Evolutionary conservation across 345 rosid species (phyloP), one percentile per base, ranked within the genome.

Genomic region (Eucalyptus tenuipes): DNA sequence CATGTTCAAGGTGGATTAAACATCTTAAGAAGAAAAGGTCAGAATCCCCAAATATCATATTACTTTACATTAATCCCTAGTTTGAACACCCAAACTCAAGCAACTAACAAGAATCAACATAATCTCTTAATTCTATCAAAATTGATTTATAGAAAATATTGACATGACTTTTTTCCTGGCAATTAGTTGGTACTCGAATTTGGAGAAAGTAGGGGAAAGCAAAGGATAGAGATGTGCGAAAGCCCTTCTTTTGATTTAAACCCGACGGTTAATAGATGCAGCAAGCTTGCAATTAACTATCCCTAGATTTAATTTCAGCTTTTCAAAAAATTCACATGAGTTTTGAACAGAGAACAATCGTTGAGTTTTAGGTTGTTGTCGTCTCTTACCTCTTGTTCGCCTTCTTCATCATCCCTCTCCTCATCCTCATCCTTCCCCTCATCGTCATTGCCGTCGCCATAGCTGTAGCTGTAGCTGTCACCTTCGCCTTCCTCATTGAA

Each of bases 381-480:
- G 7, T 50, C 68, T 57, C 14, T 57, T 22, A 27, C 55, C 86
- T 85, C 57, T 33, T 85, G 55, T 48, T 29, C 37, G 40, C 37
- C 86, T 47, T 85, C 95, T 1, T 91, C 95, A 1, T 92, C 96
- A 3, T 93, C 93, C 2, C 81, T 94, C 4, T 93, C 94, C 0
- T 92, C 96, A 0, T 90, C 95, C 1, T 92, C 96, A 2, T 93
- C 94, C 3, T 88, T 93, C 0, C 90, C 94, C 24, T 52, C 55
- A 50, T 50, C 3, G 22, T 17, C 55, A 50, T 50, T 50, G 55
- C 22, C 53, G 1, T 50, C 22, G 22, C 53, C 53, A 17, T 50
- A 50, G 53, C 53, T 16, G 0, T 50, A 50, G 53, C 22, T 11
- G 2, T 50, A 50, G 53, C 53, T 2, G 4, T 50, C 22, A 7